A percentile compares a stretch with the other conserved stretches of the same genome.
Conservation (phyloP, 108 stramenopile genomes). For the Seminavis robusta region DNA sequence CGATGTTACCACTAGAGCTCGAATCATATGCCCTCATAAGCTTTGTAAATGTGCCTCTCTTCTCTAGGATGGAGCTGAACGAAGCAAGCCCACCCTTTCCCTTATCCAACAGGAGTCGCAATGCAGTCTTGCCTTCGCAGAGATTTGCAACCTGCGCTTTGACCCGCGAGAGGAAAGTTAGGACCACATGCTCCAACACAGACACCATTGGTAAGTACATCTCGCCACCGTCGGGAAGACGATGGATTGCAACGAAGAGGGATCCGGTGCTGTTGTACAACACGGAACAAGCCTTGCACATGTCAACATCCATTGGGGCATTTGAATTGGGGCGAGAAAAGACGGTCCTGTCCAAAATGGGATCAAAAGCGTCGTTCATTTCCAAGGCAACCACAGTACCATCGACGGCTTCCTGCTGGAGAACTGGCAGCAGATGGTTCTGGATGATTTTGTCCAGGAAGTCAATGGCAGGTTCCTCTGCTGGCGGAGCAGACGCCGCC, state of each 20-base stretch:
- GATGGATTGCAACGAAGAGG: slow-evolving; percentile 80
- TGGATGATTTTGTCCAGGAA: slow-evolving; percentile 83
- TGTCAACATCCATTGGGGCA: slow-evolving; percentile 78
- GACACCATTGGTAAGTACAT: slow-evolving; percentile 83
- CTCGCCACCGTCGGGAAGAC: slow-evolving; percentile 77
- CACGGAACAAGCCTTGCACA: slow-evolving; percentile 79
- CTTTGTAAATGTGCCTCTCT: slow-evolving; percentile 61
- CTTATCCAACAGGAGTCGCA: slow-evolving; percentile 55
- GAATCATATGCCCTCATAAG: slow-evolving; percentile 71
- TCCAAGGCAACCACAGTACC: slow-evolving; percentile 78
- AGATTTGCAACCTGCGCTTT: slow-evolving; percentile 67
- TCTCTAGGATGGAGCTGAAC: slow-evolving; percentile 61
- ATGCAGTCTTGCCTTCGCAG: slow-evolving; percentile 63
- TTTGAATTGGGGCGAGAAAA: slow-evolving; percentile 63
- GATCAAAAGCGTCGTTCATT: slow-evolving; percentile 81
- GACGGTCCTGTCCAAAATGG: slow-evolving; percentile 58
- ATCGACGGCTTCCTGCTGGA: slow-evolving; percentile 85
- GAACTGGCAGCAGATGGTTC: slow-evolving; percentile 69
- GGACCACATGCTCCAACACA: slow-evolving; percentile 79
- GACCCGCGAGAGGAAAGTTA: slow-evolving; percentile 85
- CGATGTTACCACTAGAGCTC: slow-evolving; percentile 44
- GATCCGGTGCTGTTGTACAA: slow-evolving; percentile 73
- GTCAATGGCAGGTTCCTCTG: slow-evolving; percentile 60
- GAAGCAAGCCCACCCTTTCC: slow-evolving; percentile 2
- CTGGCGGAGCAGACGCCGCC: slow-evolving; percentile 18